Percentiles rank a stretch among this genome's conserved stretches.
phyloP scores from a whole-genome alignment of 2,329 filamentous ascomycete species.

The Pseudogymnoascus sp. region DNA sequence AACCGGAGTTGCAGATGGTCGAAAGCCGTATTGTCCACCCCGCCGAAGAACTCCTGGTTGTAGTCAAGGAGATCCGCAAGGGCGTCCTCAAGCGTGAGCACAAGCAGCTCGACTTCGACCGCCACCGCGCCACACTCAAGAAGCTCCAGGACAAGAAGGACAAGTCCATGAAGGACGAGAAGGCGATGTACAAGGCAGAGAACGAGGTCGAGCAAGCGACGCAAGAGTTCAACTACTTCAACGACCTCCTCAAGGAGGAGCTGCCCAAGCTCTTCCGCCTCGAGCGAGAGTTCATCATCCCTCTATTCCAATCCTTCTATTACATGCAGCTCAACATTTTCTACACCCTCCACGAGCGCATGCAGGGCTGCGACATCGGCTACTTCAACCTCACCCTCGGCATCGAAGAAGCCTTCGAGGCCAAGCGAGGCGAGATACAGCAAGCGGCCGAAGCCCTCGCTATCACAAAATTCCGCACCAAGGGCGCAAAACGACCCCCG shows the following conservation, averaged over 20 bases:
- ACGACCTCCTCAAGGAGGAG: slow-evolving; percentile 92
- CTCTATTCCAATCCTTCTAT: slow-evolving; percentile 97
- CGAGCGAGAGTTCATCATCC: slow-evolving; percentile 90
- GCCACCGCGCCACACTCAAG: slow-evolving; percentile 73
- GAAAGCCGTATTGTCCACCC: slow-evolving; percentile 84
- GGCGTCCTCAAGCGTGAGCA: slow-evolving; percentile 82
- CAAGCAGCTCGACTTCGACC: slow-evolving; percentile 94
- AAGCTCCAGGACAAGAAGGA: slow-evolving; percentile 98
- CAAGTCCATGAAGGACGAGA: slow-evolving; percentile 91
- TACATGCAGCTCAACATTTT: slow-evolving; percentile 99
- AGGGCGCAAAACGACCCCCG: slow-evolving; percentile 50
- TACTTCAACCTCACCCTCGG: slow-evolving; percentile 92
- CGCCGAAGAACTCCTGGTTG: slow-evolving; percentile 84
- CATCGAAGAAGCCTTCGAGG: slow-evolving; percentile 82
- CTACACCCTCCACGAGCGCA: slow-evolving; percentile 94
- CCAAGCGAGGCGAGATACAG: slow-evolving; percentile 81
- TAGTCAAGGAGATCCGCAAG: slow-evolving; percentile 94
- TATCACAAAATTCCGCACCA: slow-evolving; percentile 88
- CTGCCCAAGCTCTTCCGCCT: slow-evolving; percentile 83
- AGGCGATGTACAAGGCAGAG: slow-evolving; percentile 92
- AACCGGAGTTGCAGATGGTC: slow-evolving; percentile 96
- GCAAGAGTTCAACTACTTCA: slow-evolving; percentile 96
- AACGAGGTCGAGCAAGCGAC: slow-evolving; percentile 84
- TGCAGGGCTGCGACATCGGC: slow-evolving; percentile 94
- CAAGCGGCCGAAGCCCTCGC: slow-evolving; percentile 73